These are phyloP conservation scores for Acer negundo DNA, from an alignment of 345 rosid species.

Conservation along the genomic window DNA sequence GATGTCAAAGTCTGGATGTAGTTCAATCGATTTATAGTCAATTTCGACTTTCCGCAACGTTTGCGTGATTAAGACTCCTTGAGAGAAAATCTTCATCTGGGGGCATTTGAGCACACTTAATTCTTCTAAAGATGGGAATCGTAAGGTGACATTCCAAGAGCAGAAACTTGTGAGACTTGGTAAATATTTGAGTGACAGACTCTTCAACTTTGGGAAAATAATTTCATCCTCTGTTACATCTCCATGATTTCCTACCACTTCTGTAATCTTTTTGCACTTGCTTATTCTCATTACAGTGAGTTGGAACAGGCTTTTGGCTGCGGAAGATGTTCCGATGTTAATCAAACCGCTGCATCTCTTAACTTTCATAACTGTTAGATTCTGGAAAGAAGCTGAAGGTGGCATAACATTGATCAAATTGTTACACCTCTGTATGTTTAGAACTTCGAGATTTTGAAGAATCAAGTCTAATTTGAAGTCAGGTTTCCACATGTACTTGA, in stretches of 20 bases:
- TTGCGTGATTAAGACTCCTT: not conserved
- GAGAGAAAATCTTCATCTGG: not conserved
- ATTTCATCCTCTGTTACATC: not conserved
- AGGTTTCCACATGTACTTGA: not conserved
- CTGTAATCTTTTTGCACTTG: not conserved
- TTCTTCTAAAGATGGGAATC: not conserved
- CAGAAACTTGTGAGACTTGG: constrained; percentile 5
- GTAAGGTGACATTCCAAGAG: not conserved
- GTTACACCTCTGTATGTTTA: not conserved
- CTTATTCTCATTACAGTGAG: not conserved
- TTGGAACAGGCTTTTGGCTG: not conserved
- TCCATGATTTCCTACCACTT: not conserved
- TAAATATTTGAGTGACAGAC: not conserved
- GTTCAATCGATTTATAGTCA: not conserved
- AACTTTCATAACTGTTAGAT: not conserved
- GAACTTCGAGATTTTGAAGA: not conserved
- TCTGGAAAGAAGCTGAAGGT: not conserved
- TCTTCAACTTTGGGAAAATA: not conserved
- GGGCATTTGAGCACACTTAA: rapidly evolving
- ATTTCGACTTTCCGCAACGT: not conserved
- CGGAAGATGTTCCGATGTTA: not conserved
- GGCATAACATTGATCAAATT: not conserved
- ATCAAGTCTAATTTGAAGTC: not conserved
- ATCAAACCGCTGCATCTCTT: not conserved
- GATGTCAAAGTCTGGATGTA: not conserved